Evolutionary conservation across 257 asterid species (phyloP).

Genomic region (Solanum clarkiae): DNA sequence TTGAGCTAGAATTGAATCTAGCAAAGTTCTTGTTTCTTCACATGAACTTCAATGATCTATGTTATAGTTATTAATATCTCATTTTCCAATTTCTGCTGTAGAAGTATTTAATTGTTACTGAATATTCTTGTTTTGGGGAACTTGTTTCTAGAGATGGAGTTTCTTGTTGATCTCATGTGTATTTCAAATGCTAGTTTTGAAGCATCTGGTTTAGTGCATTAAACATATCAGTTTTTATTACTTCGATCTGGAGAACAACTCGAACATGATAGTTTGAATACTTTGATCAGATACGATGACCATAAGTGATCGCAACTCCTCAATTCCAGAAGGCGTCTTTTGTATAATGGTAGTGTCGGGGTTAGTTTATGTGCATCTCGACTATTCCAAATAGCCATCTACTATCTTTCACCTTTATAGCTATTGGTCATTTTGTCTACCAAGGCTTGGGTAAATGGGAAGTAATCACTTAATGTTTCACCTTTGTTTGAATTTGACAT

Average conservation of each 20-base stretch:
- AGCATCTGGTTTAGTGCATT: neutral
- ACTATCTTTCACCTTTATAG: neutral
- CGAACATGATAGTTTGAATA: neutral
- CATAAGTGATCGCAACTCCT: neutral
- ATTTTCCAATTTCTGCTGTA: neutral
- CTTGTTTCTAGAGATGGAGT: neutral
- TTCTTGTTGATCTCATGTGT: neutral
- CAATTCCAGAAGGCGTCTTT: neutral
- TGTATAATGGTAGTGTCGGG: neutral
- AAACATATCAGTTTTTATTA: neutral
- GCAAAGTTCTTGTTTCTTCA: neutral
- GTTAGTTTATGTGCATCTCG: neutral
- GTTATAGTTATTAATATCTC: neutral
- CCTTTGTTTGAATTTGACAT: neutral
- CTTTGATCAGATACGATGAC: neutral
- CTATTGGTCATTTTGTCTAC: neutral
- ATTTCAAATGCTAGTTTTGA: neutral
- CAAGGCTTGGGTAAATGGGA: neutral
- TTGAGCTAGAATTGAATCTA: neutral
- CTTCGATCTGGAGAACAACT: neutral
- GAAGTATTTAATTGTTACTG: neutral
- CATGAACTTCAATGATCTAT: neutral
- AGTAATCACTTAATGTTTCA: neutral
- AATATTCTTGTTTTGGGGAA: neutral
- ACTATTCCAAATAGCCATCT: neutral